Conservation (phyloP, 306 rosid genomes). For the Rosa persica region DNA sequence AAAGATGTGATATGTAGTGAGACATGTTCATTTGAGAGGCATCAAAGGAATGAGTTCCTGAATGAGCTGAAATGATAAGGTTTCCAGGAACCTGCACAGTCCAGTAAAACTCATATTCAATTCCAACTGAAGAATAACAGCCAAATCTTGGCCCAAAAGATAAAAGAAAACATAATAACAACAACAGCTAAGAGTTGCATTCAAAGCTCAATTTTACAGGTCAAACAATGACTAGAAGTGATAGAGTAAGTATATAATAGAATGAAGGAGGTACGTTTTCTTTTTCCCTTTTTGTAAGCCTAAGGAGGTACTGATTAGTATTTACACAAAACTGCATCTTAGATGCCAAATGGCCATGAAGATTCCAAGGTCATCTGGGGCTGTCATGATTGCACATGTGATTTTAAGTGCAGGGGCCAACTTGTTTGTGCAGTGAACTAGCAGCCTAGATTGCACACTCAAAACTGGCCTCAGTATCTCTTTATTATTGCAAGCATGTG, state of each 20-base stretch:
- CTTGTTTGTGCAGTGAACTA: not conserved
- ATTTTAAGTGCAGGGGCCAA: not conserved
- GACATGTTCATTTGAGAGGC: constrained; percentile 96
- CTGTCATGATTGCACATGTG: not conserved
- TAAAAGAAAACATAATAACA: not conserved
- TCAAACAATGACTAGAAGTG: not conserved
- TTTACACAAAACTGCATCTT: not conserved
- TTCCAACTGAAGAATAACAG: not conserved
- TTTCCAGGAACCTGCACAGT: constrained; percentile 88
- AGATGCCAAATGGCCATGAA: not conserved
- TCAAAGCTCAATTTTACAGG: not conserved
- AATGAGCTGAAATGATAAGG: constrained; percentile 77
- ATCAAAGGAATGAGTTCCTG: constrained; percentile 93
- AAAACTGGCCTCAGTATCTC: not conserved
- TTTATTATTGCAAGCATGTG: not conserved
- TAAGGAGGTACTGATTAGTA: not conserved
- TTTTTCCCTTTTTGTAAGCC: too few species aligned
- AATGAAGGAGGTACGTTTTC: not conserved
- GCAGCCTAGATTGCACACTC: not conserved
- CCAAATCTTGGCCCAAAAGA: not conserved
- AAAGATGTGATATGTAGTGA: constrained; percentile 71
- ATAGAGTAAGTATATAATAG: not conserved
- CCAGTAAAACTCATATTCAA: constrained; percentile 12
- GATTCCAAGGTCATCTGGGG: not conserved
- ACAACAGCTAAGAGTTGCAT: not conserved